These are phyloP conservation scores for Tricladium varicosporioides DNA, from an alignment of 2,329 filamentous ascomycete genomes.

Conservation along the genomic window DNA sequence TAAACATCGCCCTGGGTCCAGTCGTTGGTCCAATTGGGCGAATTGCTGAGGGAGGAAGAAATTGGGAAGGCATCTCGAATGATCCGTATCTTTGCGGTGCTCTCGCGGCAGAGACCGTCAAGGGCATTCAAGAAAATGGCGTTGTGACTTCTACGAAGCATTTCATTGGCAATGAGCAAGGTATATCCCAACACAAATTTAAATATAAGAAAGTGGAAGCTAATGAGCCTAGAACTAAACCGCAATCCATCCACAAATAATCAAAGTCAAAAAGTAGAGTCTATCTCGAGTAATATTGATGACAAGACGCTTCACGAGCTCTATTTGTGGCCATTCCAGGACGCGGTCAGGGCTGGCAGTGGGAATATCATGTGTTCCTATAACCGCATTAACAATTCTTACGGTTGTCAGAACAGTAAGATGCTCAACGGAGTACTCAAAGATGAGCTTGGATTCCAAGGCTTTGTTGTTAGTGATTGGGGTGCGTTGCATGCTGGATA, in stretches of 20 bases:
- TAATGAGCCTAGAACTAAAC: not conserved
- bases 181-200: not conserved
- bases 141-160: slow-evolving; percentile 42
- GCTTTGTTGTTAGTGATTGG: slow-evolving; percentile 76
- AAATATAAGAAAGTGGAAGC: too few species aligned
- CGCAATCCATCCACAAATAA: not conserved
- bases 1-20: slow-evolving; percentile 67
- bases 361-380: slow-evolving; percentile 81
- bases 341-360: slow-evolving; percentile 78
- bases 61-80: slow-evolving; percentile 38
- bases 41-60: slow-evolving; percentile 58
- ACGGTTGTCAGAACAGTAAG: slow-evolving; percentile 72
- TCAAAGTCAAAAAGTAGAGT: too few species aligned
- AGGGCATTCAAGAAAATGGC: slow-evolving; percentile 48
- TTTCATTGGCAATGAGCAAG: slow-evolving; percentile 5
- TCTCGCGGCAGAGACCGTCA: slow-evolving; percentile 58
- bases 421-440: slow-evolving; percentile 78
- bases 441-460: slow-evolving; percentile 80
- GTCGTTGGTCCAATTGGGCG: slow-evolving; percentile 56
- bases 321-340: slow-evolving; percentile 66
- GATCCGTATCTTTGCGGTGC: slow-evolving; percentile 53
- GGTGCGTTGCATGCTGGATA: not conserved
- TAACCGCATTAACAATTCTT: slow-evolving; percentile 66
- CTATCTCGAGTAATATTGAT: slow-evolving; percentile 58
- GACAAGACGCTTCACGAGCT: slow-evolving; percentile 57